A percentile compares a stretch with the other conserved stretches of the same genome.
phyloP scores from a whole-genome alignment of 2,329 filamentous ascomycete species.

The Exophiala phaeomuriformis region DNA sequence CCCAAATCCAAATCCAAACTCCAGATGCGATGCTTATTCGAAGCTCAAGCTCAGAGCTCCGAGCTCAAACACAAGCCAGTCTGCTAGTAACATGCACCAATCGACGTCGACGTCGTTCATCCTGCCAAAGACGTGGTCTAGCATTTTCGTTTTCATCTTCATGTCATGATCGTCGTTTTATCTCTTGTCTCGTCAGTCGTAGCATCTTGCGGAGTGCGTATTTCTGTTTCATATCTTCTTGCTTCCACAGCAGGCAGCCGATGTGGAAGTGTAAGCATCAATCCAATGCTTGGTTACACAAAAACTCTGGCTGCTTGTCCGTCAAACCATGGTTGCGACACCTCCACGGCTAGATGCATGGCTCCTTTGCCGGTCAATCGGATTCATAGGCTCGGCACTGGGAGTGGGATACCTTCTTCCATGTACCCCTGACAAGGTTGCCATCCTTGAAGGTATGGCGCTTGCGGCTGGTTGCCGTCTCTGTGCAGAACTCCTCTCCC shows the following conservation, averaged over 20 bases:
- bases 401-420: conserved; percentile 24
- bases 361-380: conserved; percentile 19
- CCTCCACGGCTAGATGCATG: conserved; percentile 14
- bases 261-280: too few relatives aligned
- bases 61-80: too few relatives aligned
- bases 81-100: too few relatives aligned
- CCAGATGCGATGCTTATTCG: too few relatives aligned
- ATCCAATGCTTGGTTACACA: too few relatives aligned
- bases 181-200: conserved; percentile 3
- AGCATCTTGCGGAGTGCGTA: neutral
- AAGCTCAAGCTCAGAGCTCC: too few relatives aligned
- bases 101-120: too few relatives aligned
- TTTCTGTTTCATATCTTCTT: neutral
- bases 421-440: conserved; percentile 23
- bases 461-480: conserved; percentile 5
- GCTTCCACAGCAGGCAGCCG: neutral
- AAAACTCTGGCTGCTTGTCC: neutral
- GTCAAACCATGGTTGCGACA: conserved; percentile 13
- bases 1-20: too few relatives aligned
- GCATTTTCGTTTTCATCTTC: neutral
- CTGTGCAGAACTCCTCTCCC: conserved; percentile 14
- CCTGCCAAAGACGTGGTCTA: too few relatives aligned
- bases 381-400: conserved; percentile 13
- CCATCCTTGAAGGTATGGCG: conserved; percentile 10
- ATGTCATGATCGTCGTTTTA: neutral